Evolutionary conservation across 1,139 yeast genomes (phyloP), one percentile per base, ranked within the genome.

Genomic region (Yamadazyma siamensis): DNA sequence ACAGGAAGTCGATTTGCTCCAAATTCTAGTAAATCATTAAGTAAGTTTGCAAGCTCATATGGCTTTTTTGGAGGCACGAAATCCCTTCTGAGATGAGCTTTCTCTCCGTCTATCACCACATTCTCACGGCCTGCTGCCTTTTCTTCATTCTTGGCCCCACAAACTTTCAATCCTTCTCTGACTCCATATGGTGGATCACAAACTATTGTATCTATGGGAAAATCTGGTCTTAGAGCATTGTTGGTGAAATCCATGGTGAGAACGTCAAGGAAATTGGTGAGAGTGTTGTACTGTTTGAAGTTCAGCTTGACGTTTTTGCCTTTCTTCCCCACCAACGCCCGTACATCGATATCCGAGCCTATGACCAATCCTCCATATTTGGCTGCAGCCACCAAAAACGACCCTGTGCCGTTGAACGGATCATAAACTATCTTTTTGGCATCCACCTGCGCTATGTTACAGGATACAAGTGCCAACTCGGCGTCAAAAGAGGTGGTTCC

Each of bases 111-210:
- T 11, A 85, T 80, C 8, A 80, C 63, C 3, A 82, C 66, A 30
- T 75, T 62, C 49, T 85, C 94, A 45, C 85, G 74, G 0, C 91
- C 94, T 2, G 56, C 61, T 4, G 73, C 73, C 41, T 63, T 65
- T 29, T 59, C 67, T 14, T 70, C 75, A 46, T 85, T 72, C 41
- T 74, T 78, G 2, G 95, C 85, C 2, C 99, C 98, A 36, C 94
- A 76, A 0, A 89, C 96, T 50, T 87, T 86, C 28, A 94, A 73
- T 1, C 97, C 96, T 54, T 94, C 99, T 47, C 99, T 71, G 1
- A 91, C 94, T 3, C 98, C 99, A 54, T 91, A 91, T 0, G 99
- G 99, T 2, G 98, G 98, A 56, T 91, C 99, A 52, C 96, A 89
- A 2, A 91, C 76, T 10, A 91, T 88, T 1, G 88, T 73, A 48